Percentiles rank a stretch among this genome's conserved stretches.
Evolutionary conservation across 805 yeast genomes (phyloP).

Genomic region (Yarrowia deformans): DNA sequence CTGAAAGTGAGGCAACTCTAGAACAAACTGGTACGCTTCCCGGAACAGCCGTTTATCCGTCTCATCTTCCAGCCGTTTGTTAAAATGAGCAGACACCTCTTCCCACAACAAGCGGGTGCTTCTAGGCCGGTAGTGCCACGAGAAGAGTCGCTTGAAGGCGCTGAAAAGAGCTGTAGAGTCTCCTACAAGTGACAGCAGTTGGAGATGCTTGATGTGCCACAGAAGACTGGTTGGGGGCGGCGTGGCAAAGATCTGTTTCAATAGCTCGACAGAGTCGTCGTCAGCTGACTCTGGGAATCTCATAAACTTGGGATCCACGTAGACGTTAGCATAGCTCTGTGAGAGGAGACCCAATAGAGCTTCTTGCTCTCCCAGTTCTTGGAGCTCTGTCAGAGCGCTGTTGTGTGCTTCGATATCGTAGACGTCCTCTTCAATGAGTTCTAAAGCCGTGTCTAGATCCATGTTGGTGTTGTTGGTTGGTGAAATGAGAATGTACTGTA

Average conservation of each 20-base stretch:
- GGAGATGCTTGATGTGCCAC: constrained; percentile 28
- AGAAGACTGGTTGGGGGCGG: neutral
- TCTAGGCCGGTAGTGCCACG: constrained; percentile 25
- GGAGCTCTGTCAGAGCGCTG: constrained; percentile 12
- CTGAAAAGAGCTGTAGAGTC: neutral
- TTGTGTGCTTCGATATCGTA: constrained; percentile 26
- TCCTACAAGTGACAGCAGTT: constrained; percentile 8
- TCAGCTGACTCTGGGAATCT: constrained; percentile 14
- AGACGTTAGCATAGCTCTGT: constrained; percentile 29
- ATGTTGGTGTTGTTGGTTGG: neutral
- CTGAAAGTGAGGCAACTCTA: constrained; percentile 23
- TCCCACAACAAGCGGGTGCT: constrained; percentile 16
- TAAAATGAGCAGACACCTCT: neutral
- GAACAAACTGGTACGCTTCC: constrained; percentile 4
- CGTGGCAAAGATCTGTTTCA: neutral
- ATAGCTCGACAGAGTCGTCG: neutral
- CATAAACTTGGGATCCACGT: constrained; percentile 28
- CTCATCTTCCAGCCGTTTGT: neutral
- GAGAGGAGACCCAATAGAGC: constrained; percentile 3
- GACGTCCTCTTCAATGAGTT: constrained; percentile 23
- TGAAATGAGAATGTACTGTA: too few relatives aligned
- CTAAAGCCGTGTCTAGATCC: constrained; percentile 33
- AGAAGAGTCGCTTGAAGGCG: constrained; percentile 10
- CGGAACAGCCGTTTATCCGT: constrained; percentile 1
- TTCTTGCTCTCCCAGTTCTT: constrained; percentile 12